Percentiles rank a stretch among this genome's conserved stretches.
phyloP scores from a whole-genome alignment of 352 stramenopile species.

The Pythium rhizo-oryzae region DNA sequence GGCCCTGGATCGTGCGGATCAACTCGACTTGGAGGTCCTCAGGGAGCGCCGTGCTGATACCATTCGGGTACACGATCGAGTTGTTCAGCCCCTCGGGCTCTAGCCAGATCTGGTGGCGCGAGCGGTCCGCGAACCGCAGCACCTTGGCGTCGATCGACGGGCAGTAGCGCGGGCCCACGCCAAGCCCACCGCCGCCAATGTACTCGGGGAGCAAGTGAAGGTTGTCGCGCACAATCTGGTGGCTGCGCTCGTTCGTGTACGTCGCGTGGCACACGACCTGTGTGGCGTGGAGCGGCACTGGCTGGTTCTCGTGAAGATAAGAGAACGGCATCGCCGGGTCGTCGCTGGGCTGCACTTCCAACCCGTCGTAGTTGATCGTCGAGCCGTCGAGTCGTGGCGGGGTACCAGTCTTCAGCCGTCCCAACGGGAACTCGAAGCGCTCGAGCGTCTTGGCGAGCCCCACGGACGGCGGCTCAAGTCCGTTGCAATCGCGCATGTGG shows the following conservation, averaged over 20 bases:
- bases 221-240: slow-evolving; percentile 94
- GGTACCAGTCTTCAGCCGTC: slow-evolving; percentile 97
- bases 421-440: slow-evolving; percentile 91
- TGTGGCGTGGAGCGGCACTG: slow-evolving; percentile 64
- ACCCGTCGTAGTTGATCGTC: slow-evolving; percentile 95
- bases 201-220: slow-evolving; percentile 94
- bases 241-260: slow-evolving; percentile 96
- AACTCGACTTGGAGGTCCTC: slow-evolving; percentile 96
- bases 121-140: slow-evolving; percentile 74
- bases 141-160: slow-evolving; percentile 98
- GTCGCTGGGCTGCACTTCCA: slow-evolving; percentile 94
- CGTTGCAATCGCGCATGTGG: slow-evolving; percentile 85
- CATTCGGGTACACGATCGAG: slow-evolving; percentile 98
- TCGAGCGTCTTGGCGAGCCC: slow-evolving; percentile 95
- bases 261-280: slow-evolving; percentile 96
- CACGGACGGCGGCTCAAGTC: slow-evolving; percentile 94
- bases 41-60: slow-evolving; percentile 92
- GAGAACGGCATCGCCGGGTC: slow-evolving; percentile 93
- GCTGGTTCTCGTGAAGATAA: slow-evolving; percentile 89
- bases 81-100: slow-evolving; percentile 98
- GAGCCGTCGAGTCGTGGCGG: slow-evolving; percentile 94
- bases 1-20: slow-evolving; percentile 94
- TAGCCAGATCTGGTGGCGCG: slow-evolving; percentile 94
- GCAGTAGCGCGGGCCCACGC: slow-evolving; percentile 92
- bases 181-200: slow-evolving; percentile 76